A percentile compares a stretch with the other conserved stretches of the same genome.
These are phyloP conservation scores for Didymella pomorum DNA, from an alignment of 2,329 filamentous ascomycete species.

Conservation along the genomic window DNA sequence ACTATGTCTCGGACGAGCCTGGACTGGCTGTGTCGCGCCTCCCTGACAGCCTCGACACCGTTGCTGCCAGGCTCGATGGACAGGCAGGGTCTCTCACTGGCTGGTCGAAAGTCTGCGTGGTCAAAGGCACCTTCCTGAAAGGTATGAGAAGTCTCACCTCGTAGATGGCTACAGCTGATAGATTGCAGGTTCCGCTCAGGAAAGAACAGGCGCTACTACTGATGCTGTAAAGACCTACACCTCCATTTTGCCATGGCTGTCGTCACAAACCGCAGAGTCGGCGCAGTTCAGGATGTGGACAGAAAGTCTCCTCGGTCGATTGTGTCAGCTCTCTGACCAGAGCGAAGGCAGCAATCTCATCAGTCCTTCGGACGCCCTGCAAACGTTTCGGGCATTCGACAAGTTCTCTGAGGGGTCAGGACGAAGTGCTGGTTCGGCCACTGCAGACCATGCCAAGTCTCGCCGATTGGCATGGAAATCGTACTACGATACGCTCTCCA, in stretches of 20 bases:
- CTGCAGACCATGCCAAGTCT: constrained; percentile 31
- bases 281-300: constrained; percentile 77
- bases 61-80: constrained; percentile 32
- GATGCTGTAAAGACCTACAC: constrained; percentile 74
- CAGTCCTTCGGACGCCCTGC: constrained; percentile 51
- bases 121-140: constrained; percentile 81
- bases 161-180: constrained; percentile 19
- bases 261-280: constrained; percentile 56
- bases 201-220: constrained; percentile 50
- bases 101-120: constrained; percentile 83
- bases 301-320: constrained; percentile 77
- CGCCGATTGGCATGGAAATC: constrained; percentile 80
- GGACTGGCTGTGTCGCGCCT: constrained; percentile 67
- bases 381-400: constrained; percentile 69
- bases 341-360: constrained; percentile 54
- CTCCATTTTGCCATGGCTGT: constrained; percentile 70
- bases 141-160: constrained; percentile 59
- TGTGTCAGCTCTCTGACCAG: constrained; percentile 73
- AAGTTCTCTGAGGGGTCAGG: constrained; percentile 65
- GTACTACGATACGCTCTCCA: constrained; percentile 82
- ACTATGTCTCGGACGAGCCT: constrained; percentile 79
- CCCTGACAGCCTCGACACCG: constrained; percentile 65
- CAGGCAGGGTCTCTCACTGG: constrained; percentile 61
- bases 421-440: constrained; percentile 29
- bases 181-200: constrained; percentile 55